phyloP scores from a whole-genome alignment of 805 yeast genomes.

The Scheffersomyces ergatensis region DNA sequence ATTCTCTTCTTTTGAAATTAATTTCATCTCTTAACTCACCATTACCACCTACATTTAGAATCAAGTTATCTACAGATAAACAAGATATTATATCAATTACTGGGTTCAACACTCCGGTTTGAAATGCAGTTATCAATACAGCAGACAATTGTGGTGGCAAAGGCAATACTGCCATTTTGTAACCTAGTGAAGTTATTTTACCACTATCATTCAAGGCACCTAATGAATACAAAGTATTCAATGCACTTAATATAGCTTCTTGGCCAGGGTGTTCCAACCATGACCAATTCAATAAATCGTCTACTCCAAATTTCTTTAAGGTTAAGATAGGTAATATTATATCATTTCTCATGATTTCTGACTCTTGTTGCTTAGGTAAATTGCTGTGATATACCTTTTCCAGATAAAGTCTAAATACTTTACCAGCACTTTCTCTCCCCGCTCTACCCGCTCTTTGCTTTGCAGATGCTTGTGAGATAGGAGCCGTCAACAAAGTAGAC shows the following conservation, averaged over 20 bases:
- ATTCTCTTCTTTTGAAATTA: constrained; percentile 66
- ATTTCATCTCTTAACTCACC: constrained; percentile 82
- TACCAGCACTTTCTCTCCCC: constrained; percentile 94
- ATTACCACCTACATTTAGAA: constrained; percentile 64
- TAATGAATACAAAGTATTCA: constrained; percentile 72
- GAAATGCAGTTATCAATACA: constrained; percentile 71
- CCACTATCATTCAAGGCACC: constrained; percentile 80
- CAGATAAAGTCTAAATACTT: constrained; percentile 79
- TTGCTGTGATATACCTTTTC: constrained; percentile 60
- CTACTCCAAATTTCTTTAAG: constrained; percentile 78
- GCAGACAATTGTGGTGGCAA: constrained; percentile 90
- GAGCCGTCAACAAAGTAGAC: constrained; percentile 88
- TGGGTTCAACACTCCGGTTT: constrained; percentile 53
- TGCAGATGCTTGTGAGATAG: constrained; percentile 92
- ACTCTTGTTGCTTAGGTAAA: constrained; percentile 79
- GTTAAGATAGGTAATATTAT: constrained; percentile 81
- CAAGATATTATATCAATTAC: constrained; percentile 91
- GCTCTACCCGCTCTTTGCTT: constrained; percentile 97
- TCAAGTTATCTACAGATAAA: constrained; percentile 84
- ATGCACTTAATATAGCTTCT: constrained; percentile 70
- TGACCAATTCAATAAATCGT: constrained; percentile 80
- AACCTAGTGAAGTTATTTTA: constrained; percentile 74
- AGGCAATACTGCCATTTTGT: constrained; percentile 84
- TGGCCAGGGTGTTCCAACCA: constrained; percentile 93
- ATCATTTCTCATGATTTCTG: constrained; percentile 87